A percentile compares a stretch with the other conserved stretches of the same genome.
Conservation (phyloP, 202 grass and related monocot species). For the Saccharum hybrid region DNA sequence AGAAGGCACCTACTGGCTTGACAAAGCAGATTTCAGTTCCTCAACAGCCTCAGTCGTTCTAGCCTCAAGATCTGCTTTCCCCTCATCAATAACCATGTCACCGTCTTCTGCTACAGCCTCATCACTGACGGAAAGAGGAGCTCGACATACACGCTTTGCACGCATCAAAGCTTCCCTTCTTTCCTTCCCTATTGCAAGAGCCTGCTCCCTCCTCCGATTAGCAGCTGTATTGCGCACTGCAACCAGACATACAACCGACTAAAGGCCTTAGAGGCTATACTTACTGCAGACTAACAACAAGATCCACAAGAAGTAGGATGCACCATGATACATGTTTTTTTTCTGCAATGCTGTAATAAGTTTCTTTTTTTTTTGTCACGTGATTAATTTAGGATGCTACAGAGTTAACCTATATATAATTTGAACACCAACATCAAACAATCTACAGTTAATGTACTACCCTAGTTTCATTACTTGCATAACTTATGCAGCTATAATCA, state of each 20-base stretch:
- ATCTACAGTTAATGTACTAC: neutral
- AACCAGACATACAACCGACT: conserved; percentile 42
- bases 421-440: neutral
- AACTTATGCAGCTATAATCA: neutral
- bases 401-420: conserved; percentile 5
- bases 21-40: conserved; percentile 71
- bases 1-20: conserved; percentile 64
- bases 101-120: conserved; percentile 62
- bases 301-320: conserved; percentile 8
- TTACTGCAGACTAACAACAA: conserved; percentile 23
- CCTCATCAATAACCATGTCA: conserved; percentile 84
- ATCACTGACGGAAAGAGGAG: conserved; percentile 59
- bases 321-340: neutral
- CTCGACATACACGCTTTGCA: conserved; percentile 84
- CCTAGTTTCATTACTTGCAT: neutral
- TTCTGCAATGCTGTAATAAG: neutral
- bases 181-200: conserved; percentile 87
- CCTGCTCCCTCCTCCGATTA: conserved; percentile 75
- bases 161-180: conserved; percentile 93
- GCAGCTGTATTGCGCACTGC: conserved; percentile 66
- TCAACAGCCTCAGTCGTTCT: conserved; percentile 72
- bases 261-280: conserved; percentile 19
- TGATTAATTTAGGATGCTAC: neutral
- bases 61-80: conserved; percentile 63
- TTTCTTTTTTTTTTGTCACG: neutral